Conservation (phyloP, 345 rosid genomes). For the Citrus unshiu region DNA sequence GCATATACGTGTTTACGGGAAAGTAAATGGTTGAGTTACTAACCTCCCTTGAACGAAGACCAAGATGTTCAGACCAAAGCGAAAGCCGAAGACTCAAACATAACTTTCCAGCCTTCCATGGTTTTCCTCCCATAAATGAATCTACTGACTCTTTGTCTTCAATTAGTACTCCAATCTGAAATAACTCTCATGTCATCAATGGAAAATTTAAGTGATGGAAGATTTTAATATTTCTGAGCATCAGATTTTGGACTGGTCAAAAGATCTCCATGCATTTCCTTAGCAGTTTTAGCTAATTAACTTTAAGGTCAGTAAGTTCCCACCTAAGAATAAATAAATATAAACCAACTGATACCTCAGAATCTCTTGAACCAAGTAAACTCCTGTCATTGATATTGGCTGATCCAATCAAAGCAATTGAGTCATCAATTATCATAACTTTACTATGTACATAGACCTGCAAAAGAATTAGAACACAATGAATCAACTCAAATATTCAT, state of each 20-base stretch:
- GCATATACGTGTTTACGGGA: background rate
- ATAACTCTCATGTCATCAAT: slow-evolving; percentile 6
- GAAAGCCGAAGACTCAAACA: slow-evolving; percentile 81
- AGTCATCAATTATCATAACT: slow-evolving; percentile 86
- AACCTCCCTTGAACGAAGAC: slow-evolving; percentile 76
- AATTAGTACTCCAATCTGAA: slow-evolving; percentile 81
- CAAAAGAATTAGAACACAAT: slow-evolving; percentile 13
- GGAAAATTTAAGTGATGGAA: background rate
- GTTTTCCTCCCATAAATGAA: slow-evolving; percentile 87
- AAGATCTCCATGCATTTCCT: background rate
- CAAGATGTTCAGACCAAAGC: slow-evolving; percentile 97
- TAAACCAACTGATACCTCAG: slow-evolving; percentile 61
- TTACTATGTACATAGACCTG: slow-evolving; percentile 98
- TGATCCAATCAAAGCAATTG: slow-evolving; percentile 70
- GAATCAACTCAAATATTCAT: background rate
- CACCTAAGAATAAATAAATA: background rate
- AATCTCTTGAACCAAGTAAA: slow-evolving; percentile 96
- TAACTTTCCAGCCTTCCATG: slow-evolving; percentile 96
- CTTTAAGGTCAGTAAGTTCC: background rate
- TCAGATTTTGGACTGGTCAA: background rate
- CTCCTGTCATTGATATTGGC: slow-evolving; percentile 96
- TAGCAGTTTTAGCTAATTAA: background rate
- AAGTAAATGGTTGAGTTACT: slow-evolving; percentile 12
- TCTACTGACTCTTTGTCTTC: slow-evolving; percentile 87
- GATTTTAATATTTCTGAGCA: background rate